A percentile compares a stretch with the other conserved stretches of the same genome.
Conservation (phyloP, 441 rosid species). For the Pelargonium australe region DNA sequence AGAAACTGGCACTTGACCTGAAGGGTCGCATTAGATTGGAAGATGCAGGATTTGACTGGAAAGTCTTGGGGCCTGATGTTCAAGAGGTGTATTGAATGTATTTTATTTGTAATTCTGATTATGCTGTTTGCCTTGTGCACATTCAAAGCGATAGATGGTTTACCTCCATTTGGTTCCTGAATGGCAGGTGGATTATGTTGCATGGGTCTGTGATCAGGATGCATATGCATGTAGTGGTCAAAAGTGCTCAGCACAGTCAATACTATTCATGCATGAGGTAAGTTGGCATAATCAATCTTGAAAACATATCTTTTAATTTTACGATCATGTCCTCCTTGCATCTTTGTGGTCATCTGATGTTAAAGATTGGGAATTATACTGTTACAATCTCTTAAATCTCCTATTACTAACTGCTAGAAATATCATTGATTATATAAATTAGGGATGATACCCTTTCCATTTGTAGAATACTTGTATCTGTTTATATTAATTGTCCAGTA, state of each 20-base stretch:
- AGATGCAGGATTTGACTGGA: conserved; percentile 99
- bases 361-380: not conserved
- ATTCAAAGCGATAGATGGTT: conserved; percentile 13
- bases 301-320: not conserved
- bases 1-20: conserved; percentile 83
- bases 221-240: conserved; percentile 98
- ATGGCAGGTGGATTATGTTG: conserved; percentile 81
- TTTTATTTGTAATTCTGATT: conserved; percentile 3
- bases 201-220: conserved; percentile 98
- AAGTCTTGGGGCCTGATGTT: conserved; percentile 94
- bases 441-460: too few species aligned
- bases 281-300: conserved; percentile 16
- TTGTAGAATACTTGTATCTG: too few species aligned
- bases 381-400: not conserved
- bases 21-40: conserved; percentile 84
- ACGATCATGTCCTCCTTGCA: too few species aligned
- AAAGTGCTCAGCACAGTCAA: conserved; percentile 95
- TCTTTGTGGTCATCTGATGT: not conserved
- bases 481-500: too few species aligned
- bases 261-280: conserved; percentile 93
- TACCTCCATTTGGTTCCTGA: conserved; percentile 16
- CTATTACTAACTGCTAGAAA: not conserved
- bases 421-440: too few species aligned
- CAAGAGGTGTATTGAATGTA: conserved; percentile 61
- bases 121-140: not conserved